Conservation (phyloP, 768 basidiomycete species). For the Tephrocybe sp. region DNA sequence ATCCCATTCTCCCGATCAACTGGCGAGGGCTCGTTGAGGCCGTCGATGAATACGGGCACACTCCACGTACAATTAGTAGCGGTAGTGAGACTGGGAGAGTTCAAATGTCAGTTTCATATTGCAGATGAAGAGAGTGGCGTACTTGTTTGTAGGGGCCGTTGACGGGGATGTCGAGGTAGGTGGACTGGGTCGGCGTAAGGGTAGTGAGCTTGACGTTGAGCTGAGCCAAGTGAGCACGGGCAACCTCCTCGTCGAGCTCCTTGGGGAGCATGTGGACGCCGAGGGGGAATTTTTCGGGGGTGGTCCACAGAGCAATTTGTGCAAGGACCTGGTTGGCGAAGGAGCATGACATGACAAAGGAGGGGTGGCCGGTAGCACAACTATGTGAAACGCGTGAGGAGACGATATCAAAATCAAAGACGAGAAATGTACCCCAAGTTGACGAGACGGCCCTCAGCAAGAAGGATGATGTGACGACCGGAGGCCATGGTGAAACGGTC, state of each 20-base stretch:
- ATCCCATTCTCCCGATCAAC: constrained; percentile 56
- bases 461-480: constrained; percentile 94
- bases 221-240: constrained; percentile 89
- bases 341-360: constrained; percentile 99
- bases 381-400: constrained; percentile 31
- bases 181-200: constrained; percentile 71
- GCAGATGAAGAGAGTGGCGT: constrained; percentile 10
- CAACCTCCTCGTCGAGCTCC: constrained; percentile 98
- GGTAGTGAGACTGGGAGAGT: constrained; percentile 37
- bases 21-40: constrained; percentile 82
- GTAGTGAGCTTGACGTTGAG: constrained; percentile 93
- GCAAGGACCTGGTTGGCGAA: constrained; percentile 99
- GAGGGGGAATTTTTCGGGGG: constrained; percentile 87
- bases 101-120: background rate
- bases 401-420: background rate
- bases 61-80: constrained; percentile 39
- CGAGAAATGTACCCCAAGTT: constrained; percentile 78
- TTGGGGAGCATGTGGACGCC: constrained; percentile 99
- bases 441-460: constrained; percentile 98
- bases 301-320: constrained; percentile 98
- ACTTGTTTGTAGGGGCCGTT: constrained; percentile 68
- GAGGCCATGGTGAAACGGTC: constrained; percentile 93
- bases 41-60: constrained; percentile 42
- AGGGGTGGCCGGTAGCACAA: constrained; percentile 98
- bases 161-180: constrained; percentile 89